Evolutionary conservation across 2,329 filamentous ascomycete species (phyloP), one percentile per base, ranked within the genome.

Genomic region (Berkeleyomyces basicola): DNA sequence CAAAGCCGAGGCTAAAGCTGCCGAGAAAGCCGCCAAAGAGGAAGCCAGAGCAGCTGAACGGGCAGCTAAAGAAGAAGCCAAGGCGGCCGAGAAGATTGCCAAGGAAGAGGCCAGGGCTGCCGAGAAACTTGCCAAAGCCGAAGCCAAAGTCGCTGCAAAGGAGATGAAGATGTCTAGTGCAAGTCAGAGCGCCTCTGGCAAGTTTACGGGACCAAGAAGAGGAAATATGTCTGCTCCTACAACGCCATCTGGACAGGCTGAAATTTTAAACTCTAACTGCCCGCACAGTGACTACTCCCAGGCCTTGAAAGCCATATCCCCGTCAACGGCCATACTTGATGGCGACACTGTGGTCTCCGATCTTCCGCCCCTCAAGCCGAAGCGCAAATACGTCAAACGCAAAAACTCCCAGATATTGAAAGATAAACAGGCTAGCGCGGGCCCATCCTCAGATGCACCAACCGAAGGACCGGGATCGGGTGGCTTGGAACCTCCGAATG

Each of bases 1-100:
- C 42, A 64, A 61, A 39, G 63, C 59, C 5, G 63, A 61, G 16
- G 63, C 59, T 3, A 64, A 61, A 37, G 63, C 59, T 9, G 63
- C 59, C 4, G 53, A 61, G 14, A 58, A 51, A 11, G 63, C 58
- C n/a, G 63, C 63, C 0, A 64, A 62, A 44, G 63, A 57, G 31
- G 63, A 40, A 11, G 59, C 53, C 4, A 64, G 60, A 39, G 63
- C 59, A 39, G 60, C 47, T 6, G 59, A 64, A 46, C 43, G 44
- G 39, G 59, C 55, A 4, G 63, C 63, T 9, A 64, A 62, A 23
- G 59, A 58, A 9, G 60, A 61, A 31, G 63, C 60, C 1, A 64
- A 57, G 16, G 63, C 60, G 3, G 63, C 63, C 1, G 63, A 64
- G 33, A 64, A 55, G 40, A 36, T 58, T 11, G 59, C 63, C 14